These are phyloP conservation scores for Cystofilobasidium capitatum DNA, from an alignment of 768 basidiomycete genomes.

Conservation along the genomic window DNA sequence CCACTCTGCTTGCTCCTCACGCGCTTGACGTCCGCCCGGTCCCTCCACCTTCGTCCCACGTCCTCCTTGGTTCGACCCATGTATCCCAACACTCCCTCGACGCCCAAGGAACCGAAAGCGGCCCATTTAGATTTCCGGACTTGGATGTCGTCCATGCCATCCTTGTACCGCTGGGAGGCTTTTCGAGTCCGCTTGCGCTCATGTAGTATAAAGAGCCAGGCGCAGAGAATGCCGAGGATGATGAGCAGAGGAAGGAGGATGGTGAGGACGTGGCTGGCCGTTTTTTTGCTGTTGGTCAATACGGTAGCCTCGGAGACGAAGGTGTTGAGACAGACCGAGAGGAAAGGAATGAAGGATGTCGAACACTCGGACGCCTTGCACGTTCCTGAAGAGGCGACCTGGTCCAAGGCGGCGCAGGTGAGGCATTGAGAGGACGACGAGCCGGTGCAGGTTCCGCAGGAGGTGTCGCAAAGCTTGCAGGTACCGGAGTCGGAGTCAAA, in stretches of 20 bases:
- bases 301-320: slow-evolving; percentile 51
- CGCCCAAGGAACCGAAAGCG: neutral
- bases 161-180: slow-evolving; percentile 10
- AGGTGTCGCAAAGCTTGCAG: slow-evolving; percentile 63
- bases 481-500: slow-evolving; percentile 56
- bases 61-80: slow-evolving; percentile 12
- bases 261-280: slow-evolving; percentile 56
- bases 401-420: slow-evolving; percentile 56
- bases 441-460: slow-evolving; percentile 69
- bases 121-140: slow-evolving; percentile 3
- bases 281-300: slow-evolving; percentile 43
- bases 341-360: slow-evolving; percentile 53
- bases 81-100: slow-evolving; percentile 3
- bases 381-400: slow-evolving; percentile 56
- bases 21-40: neutral
- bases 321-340: slow-evolving; percentile 72
- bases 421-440: slow-evolving; percentile 60
- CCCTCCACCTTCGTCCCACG: slow-evolving; percentile 17
- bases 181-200: slow-evolving; percentile 12
- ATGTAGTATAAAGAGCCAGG: neutral
- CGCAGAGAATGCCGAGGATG: slow-evolving; percentile 51
- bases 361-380: slow-evolving; percentile 59
- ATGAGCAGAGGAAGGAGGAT: slow-evolving; percentile 69
- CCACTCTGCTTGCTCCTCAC: neutral
- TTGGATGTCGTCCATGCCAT: slow-evolving; percentile 21